A percentile compares a stretch with the other conserved stretches of the same genome.
phyloP scores from a whole-genome alignment of 75 land plant species.

The Pinus albicaulis region DNA sequence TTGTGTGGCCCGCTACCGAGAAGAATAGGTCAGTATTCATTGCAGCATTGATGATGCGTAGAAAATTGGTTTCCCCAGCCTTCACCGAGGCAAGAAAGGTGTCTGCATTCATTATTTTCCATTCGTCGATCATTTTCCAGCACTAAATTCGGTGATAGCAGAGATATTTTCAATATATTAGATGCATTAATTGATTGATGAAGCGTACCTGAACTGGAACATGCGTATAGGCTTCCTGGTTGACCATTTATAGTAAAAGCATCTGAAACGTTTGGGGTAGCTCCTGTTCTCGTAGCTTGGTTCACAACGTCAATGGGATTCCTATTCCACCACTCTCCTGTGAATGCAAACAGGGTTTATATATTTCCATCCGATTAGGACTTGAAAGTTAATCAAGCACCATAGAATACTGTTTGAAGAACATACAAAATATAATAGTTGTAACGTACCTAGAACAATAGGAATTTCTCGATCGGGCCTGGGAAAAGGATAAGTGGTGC shows the following conservation, averaged over 20 bases:
- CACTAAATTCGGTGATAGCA: conserved; percentile 11
- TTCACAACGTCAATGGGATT: conserved; percentile 22
- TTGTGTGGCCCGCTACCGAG: conserved; percentile 44
- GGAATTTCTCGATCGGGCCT: conserved; percentile 1
- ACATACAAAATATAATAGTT: neutral
- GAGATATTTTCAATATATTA: neutral
- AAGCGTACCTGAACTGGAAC: conserved; percentile 10
- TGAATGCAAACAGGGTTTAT: too few species aligned
- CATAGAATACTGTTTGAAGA: neutral
- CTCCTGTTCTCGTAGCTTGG: conserved; percentile 20
- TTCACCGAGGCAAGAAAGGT: conserved; percentile 22
- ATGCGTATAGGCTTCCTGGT: conserved; percentile 31
- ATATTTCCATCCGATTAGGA: too few species aligned
- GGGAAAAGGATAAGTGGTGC: conserved; percentile 15
- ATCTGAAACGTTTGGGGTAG: conserved; percentile 29
- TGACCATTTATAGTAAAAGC: conserved; percentile 47
- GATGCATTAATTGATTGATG: neutral
- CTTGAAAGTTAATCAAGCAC: neutral
- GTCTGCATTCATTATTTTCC: conserved; percentile 35
- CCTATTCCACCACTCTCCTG: conserved; percentile 50
- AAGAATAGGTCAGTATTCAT: conserved; percentile 59
- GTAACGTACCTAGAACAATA: conserved; percentile 5
- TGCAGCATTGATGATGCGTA: conserved; percentile 72
- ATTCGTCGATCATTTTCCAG: conserved; percentile 26
- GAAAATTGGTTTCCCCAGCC: conserved; percentile 44